phyloP scores from a whole-genome alignment of 2,329 filamentous ascomycete genomes.

The Exophiala aquamarina region DNA sequence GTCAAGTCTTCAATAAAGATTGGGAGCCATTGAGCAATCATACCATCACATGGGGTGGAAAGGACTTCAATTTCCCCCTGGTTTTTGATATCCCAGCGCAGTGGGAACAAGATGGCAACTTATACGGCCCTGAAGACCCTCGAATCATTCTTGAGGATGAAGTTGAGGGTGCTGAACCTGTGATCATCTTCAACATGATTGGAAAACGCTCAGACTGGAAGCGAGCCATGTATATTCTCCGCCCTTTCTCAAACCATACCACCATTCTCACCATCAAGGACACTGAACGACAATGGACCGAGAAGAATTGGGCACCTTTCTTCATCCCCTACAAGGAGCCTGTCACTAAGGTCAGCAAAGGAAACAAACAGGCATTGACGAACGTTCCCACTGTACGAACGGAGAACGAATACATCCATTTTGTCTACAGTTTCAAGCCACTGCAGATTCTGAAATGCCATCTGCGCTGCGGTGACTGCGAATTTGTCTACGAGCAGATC shows the following conservation, averaged over 20 bases:
- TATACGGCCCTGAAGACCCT: constrained; percentile 30
- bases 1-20: constrained; percentile 27
- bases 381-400: constrained; percentile 11
- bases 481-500: constrained; percentile 22
- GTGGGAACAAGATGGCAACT: constrained; percentile 22
- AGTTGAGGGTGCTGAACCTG: constrained; percentile 29
- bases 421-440: constrained; percentile 26
- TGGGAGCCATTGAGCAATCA: constrained; percentile 29
- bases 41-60: constrained; percentile 26
- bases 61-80: constrained; percentile 25
- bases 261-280: constrained; percentile 25
- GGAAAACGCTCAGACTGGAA: constrained; percentile 17
- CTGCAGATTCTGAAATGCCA: constrained; percentile 23
- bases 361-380: constrained; percentile 1
- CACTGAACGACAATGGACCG: constrained; percentile 15
- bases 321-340: constrained; percentile 22
- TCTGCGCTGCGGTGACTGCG: constrained; percentile 21
- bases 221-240: constrained; percentile 28
- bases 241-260: constrained; percentile 27
- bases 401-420: constrained; percentile 26
- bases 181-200: constrained; percentile 32
- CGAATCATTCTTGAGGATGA: constrained; percentile 29
- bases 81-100: constrained; percentile 26
- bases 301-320: constrained; percentile 32
- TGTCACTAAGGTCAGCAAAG: constrained; percentile 2